Percentiles rank a stretch among this genome's conserved stretches.
Evolutionary conservation across 2,329 filamentous ascomycete species (phyloP).

Genomic region (Fusarium dimerum): DNA sequence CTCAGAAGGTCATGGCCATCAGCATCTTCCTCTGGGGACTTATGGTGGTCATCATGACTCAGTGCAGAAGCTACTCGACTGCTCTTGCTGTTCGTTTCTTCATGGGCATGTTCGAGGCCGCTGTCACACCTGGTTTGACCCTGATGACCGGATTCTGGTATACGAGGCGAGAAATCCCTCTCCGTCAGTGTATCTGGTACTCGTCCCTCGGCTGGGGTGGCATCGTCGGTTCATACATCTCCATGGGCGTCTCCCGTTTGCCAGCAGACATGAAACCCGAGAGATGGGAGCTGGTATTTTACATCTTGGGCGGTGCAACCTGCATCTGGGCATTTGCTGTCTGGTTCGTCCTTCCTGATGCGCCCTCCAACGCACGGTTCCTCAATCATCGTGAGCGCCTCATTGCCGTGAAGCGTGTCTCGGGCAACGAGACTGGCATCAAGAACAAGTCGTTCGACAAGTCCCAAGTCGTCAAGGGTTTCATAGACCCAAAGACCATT

Average conservation of each 20-base stretch:
- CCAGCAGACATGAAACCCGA: too few species aligned
- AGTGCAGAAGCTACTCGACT: constrained; percentile 14
- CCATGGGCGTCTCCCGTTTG: too few species aligned
- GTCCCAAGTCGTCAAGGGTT: constrained; percentile 49
- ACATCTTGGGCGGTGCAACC: constrained; percentile 26
- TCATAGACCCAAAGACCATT: constrained; percentile 56
- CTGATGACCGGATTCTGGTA: constrained; percentile 24
- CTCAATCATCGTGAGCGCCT: constrained; percentile 7
- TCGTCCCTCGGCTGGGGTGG: constrained; percentile 18
- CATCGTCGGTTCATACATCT: constrained; percentile 25
- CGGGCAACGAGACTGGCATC: constrained; percentile 21
- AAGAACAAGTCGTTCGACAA: constrained; percentile 46
- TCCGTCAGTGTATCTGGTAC: constrained; percentile 24
- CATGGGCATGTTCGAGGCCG: constrained; percentile 14
- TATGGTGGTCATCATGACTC: constrained; percentile 15
- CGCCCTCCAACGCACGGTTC: constrained; percentile 13
- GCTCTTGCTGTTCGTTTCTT: constrained; percentile 18
- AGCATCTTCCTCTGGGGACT: constrained; percentile 39
- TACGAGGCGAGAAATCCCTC: constrained; percentile 21
- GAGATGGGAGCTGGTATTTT: too few species aligned
- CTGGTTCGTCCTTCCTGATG: constrained; percentile 9
- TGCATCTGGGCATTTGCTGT: constrained; percentile 12
- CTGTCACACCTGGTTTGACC: constrained; percentile 15
- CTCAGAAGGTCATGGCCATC: constrained; percentile 39
- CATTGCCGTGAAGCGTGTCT: constrained; percentile 6